These are phyloP conservation scores for Pulveroboletus ravenelii DNA, from an alignment of 768 basidiomycete species.

Conservation along the genomic window DNA sequence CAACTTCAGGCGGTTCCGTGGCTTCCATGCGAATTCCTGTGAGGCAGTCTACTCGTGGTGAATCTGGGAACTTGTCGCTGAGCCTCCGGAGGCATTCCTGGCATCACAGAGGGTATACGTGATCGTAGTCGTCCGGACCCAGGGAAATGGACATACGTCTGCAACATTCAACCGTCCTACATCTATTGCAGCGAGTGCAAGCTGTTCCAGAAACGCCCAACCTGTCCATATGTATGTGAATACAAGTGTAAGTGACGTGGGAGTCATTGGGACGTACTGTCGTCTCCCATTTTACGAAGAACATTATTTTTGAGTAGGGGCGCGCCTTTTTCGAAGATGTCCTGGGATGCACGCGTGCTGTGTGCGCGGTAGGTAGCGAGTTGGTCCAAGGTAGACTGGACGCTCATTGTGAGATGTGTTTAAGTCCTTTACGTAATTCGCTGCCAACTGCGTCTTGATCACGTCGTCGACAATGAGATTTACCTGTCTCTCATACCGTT, in stretches of 20 bases:
- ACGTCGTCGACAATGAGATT: too few species aligned
- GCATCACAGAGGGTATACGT: neutral
- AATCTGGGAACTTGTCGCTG: conserved; percentile 63
- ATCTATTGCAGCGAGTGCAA: conserved; percentile 74
- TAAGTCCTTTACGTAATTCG: neutral
- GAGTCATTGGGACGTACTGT: conserved; percentile 37
- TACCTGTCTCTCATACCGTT: too few species aligned
- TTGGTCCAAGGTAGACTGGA: conserved; percentile 44
- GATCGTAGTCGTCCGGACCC: conserved; percentile 2
- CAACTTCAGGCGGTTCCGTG: conserved; percentile 50
- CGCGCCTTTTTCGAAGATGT: conserved; percentile 52
- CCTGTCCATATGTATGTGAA: conserved; percentile 42
- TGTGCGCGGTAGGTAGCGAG: conserved; percentile 52
- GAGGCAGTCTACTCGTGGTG: conserved; percentile 75
- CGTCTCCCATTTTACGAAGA: conserved; percentile 46
- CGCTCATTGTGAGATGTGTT: conserved; percentile 34
- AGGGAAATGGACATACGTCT: conserved; percentile 48
- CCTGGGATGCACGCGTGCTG: conserved; percentile 50
- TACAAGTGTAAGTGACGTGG: neutral
- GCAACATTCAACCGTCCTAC: conserved; percentile 67
- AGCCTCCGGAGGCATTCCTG: conserved; percentile 50
- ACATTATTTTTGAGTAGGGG: conserved; percentile 46
- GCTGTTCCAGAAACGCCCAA: conserved; percentile 79
- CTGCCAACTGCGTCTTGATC: too few species aligned
- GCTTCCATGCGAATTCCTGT: conserved; percentile 77